These are phyloP conservation scores for Thuja plicata DNA, from an alignment of 83 land plant species.

Conservation along the genomic window DNA sequence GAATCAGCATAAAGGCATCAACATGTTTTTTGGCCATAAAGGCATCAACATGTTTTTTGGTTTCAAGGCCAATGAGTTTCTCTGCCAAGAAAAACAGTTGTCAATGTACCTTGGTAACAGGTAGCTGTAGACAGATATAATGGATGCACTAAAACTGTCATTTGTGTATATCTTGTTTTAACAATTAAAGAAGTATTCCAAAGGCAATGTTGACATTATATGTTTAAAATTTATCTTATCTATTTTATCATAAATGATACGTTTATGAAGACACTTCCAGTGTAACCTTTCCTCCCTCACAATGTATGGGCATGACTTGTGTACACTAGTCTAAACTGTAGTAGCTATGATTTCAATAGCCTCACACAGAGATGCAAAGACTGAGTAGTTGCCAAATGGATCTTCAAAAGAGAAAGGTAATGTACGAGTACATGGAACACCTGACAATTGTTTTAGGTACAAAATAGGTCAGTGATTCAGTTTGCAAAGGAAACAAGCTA, in stretches of 20 bases:
- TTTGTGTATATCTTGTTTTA: neutral
- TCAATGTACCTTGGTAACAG: neutral
- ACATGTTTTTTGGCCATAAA: no score
- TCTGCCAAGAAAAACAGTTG: neutral
- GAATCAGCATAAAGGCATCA: neutral
- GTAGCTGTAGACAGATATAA: neutral
- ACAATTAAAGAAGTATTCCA: neutral
- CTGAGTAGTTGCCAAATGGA: neutral
- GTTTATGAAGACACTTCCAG: neutral
- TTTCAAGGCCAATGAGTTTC: neutral
- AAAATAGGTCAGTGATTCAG: neutral
- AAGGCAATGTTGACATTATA: neutral
- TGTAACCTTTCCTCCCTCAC: neutral
- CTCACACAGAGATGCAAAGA: neutral
- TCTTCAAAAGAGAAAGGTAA: neutral
- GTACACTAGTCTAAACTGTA: neutral
- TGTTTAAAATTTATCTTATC: neutral
- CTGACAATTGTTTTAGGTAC: neutral
- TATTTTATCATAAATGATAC: neutral
- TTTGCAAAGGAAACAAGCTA: neutral
- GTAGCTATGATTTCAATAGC: neutral
- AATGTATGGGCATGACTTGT: neutral
- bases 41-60: neutral
- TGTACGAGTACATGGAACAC: neutral
- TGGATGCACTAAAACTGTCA: neutral